Conservation (phyloP, 163 green algal genomes). For the Chloromonas sp. region DNA sequence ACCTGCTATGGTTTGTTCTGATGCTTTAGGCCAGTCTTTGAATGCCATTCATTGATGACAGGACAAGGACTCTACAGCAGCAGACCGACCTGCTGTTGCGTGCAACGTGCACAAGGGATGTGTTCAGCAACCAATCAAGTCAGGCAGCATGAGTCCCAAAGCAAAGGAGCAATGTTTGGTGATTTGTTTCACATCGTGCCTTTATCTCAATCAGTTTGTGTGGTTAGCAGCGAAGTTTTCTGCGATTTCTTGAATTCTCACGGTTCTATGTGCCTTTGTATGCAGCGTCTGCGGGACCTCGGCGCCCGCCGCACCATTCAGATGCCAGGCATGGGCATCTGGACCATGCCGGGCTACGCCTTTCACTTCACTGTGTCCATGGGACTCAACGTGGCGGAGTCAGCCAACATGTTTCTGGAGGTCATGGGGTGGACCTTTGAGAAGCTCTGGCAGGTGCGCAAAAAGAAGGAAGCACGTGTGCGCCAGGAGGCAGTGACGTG, state of each 20-base stretch:
- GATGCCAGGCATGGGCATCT: constrained; percentile 22
- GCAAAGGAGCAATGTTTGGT: not conserved
- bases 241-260: not conserved
- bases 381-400: constrained; percentile 25
- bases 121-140: not conserved
- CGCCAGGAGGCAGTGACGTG: not conserved
- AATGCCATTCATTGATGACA: not conserved
- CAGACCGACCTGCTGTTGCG: not conserved
- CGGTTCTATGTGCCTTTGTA: not conserved
- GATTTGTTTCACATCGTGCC: not conserved
- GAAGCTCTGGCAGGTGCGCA: constrained; percentile 6
- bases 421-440: constrained; percentile 17
- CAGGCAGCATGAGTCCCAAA: not conserved
- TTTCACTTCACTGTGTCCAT: constrained; percentile 30
- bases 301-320: constrained; percentile 16
- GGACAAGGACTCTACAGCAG: not conserved
- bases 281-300: constrained; percentile 11
- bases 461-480: not conserved
- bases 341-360: constrained; percentile 21
- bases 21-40: not conserved
- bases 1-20: too few species aligned
- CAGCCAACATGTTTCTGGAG: constrained; percentile 25
- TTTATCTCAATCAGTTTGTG: not conserved
- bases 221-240: not conserved
- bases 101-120: not conserved